Base-by-base conservation (phyloP, 2,329 filamentous ascomycete species). In the Fusarium equiseti region DNA sequence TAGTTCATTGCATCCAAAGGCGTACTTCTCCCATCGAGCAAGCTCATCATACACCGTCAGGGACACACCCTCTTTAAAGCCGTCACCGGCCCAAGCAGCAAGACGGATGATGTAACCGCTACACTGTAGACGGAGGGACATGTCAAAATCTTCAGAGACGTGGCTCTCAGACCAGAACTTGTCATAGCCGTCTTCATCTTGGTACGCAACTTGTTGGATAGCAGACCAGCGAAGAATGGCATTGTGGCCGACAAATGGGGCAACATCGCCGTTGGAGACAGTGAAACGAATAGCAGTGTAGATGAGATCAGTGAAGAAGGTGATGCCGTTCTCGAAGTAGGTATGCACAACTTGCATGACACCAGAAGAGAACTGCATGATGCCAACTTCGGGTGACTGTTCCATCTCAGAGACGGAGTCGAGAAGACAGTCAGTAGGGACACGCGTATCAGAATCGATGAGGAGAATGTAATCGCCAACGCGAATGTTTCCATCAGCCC, bases 21-120 rank as follows among this genome's bases (percentile, higher is more conserved):
- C 93, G 77, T 94, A 94, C 81, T 95, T 95, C 77, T 95, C 92
- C 92, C 93, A 95, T 61, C 92, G 90, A 3, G 92, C 91, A 64
- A 95, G 85, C 79, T 95, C 93, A 79, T 95, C 92, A 77, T 95
- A 94, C 12, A 95, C 92, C 1, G 92, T 95, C 60, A 95, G 83
- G 3, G 92, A 95, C 57, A 95, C 92, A 70, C 93, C 92, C 78
- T 95, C 92, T 78, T 94, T 91, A 84, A 94, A 94, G 51, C 90
- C 91, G n/a, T 91, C 89, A 40, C 90, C 90, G 9, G 90, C 89
- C 86, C 92, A 94, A 22, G 90, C 88, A 11, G 89, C 91, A 26
- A 94, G 84, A 31, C 92, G 90, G 72, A 93, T 90, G 68, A 90
- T 89, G 79, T 93, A 94, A 29, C 91, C 91, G 68, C 83, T 87